Evolutionary conservation across 352 stramenopile species (phyloP).

Genomic region (Globisporangium okanoganense): DNA sequence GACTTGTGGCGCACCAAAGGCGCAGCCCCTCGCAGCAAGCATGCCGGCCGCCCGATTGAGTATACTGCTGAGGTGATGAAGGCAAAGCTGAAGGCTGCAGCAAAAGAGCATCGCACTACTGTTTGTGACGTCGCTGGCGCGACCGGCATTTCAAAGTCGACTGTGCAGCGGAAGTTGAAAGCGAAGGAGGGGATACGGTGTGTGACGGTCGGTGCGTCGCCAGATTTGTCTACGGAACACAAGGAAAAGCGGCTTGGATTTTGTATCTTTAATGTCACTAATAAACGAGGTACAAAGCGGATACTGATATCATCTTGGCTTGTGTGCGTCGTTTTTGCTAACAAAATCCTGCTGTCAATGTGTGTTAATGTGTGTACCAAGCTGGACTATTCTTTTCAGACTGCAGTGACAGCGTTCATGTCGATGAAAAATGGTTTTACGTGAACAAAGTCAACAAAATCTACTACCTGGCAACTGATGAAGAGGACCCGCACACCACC

Average conservation of each 20-base stretch:
- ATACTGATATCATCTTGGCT: neutral
- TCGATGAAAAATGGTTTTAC: slow-evolving; percentile 31
- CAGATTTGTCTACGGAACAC: neutral
- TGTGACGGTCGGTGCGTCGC: no score
- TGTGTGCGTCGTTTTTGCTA: neutral
- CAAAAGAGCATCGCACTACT: neutral
- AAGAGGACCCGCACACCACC: slow-evolving; percentile 8
- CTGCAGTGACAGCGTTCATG: slow-evolving; percentile 9
- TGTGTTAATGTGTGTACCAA: neutral
- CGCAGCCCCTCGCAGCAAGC: neutral
- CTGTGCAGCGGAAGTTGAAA: neutral
- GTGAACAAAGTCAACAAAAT: slow-evolving; percentile 11
- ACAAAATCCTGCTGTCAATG: no score
- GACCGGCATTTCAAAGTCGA: neutral
- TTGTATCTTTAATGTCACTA: neutral
- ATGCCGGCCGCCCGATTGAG: neutral
- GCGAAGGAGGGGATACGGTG: neutral
- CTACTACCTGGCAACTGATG: slow-evolving; percentile 13
- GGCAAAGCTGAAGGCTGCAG: neutral
- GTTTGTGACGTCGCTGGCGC: neutral
- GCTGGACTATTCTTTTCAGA: neutral
- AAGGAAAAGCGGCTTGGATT: neutral
- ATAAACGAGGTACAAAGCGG: neutral
- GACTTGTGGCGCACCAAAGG: neutral
- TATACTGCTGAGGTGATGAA: neutral